A percentile compares a stretch with the other conserved stretches of the same genome.
Evolutionary conservation across 129 eudicot species (phyloP).

Genomic region (Pulicaria dysenterica): DNA sequence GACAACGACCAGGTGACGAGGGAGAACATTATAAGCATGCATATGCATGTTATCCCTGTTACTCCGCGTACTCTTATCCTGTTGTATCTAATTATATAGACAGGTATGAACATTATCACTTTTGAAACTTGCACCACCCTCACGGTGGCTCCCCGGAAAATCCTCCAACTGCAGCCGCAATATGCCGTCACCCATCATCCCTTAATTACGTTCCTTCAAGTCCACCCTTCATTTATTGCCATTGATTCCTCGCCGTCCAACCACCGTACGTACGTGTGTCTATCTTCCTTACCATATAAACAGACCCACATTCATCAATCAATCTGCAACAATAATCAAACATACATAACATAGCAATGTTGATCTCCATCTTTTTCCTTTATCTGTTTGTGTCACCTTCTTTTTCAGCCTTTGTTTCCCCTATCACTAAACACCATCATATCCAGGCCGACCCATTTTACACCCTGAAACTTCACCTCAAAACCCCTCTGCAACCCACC

Average conservation of each 20-base stretch:
- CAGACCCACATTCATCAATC: background rate
- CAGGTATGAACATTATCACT: background rate
- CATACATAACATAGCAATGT: slow-evolving; percentile 8
- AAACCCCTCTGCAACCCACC: slow-evolving; percentile 45
- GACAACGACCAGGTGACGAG: too few species aligned
- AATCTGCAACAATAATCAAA: slow-evolving; percentile 21
- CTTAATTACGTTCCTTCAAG: too few species aligned
- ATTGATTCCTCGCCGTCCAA: too few species aligned
- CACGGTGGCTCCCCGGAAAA: slow-evolving; percentile 17
- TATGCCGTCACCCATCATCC: background rate
- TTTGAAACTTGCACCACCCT: slow-evolving; percentile 3
- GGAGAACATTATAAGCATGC: too few species aligned
- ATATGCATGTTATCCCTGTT: too few species aligned
- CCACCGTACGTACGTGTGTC: background rate
- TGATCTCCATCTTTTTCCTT: slow-evolving; percentile 19
- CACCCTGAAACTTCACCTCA: slow-evolving; percentile 39
- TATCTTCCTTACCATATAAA: background rate
- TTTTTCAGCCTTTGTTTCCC: slow-evolving; percentile 45
- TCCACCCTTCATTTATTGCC: too few species aligned
- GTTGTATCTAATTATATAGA: too few species aligned
- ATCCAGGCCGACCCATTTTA: slow-evolving; percentile 34
- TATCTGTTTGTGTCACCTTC: slow-evolving; percentile 26
- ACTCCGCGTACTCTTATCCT: too few species aligned
- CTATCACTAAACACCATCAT: slow-evolving; percentile 36
- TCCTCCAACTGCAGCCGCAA: slow-evolving; percentile 14